Evolutionary conservation across 78 protist genomes (phyloP).

Genomic region (slime mould (Dictyostelium discoideum)): dicty_2.7 NC_007091.3:165501-166000

Average conservation of each 20-base stretch:
- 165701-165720: not conserved
- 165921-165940: constrained; percentile 67
- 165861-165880: not conserved
- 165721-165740: not conserved
- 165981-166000: constrained; percentile 15
- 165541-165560: constrained; percentile 67
- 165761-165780: constrained; percentile 79
- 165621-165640: constrained; percentile 56
- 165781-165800: constrained; percentile 72
- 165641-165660: not conserved
- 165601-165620: not conserved
- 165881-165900: not conserved
- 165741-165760: constrained; percentile 55
- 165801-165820: constrained; percentile 74
- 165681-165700: constrained; percentile 4
- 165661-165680: not conserved
- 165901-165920: constrained; percentile 42
- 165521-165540: constrained; percentile 74
- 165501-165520: constrained; percentile 70
- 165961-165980: constrained; percentile 31
- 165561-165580: constrained; percentile 62
- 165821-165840: constrained; percentile 23
- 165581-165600: constrained; percentile 32
- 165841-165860: not conserved
- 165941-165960: constrained; percentile 76